Evolutionary conservation across 2,329 filamentous ascomycete genomes (phyloP).

Genomic region (Metarhizium rileyi): DNA sequence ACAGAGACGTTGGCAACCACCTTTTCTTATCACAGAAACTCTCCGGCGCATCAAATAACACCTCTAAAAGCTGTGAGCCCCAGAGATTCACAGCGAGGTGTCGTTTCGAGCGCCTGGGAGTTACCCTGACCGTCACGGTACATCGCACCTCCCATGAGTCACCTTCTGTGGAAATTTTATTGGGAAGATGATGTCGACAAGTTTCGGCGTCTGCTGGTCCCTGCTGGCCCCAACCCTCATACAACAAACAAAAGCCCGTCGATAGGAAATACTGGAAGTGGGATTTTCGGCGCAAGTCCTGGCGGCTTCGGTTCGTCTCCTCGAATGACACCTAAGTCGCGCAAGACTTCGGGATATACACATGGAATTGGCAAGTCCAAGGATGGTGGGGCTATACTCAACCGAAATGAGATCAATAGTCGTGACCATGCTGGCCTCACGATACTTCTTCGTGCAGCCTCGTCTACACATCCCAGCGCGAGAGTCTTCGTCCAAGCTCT

Average conservation of each 20-base stretch:
- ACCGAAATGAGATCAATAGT: slow-evolving; percentile 67
- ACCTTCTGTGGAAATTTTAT: slow-evolving; percentile 92
- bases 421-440: slow-evolving; percentile 77
- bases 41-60: slow-evolving; percentile 32
- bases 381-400: slow-evolving; percentile 31
- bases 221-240: slow-evolving; percentile 51
- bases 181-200: slow-evolving; percentile 95
- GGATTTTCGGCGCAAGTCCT: slow-evolving; percentile 27
- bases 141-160: slow-evolving; percentile 63
- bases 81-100: slow-evolving; percentile 84
- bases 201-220: slow-evolving; percentile 81
- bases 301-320: slow-evolving; percentile 39
- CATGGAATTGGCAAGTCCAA: slow-evolving; percentile 34
- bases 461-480: slow-evolving; percentile 60
- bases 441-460: slow-evolving; percentile 73
- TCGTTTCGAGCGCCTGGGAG: slow-evolving; percentile 44
- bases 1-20: slow-evolving; percentile 2
- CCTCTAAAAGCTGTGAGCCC: slow-evolving; percentile 92
- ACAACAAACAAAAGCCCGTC: slow-evolving; percentile 43
- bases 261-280: slow-evolving; percentile 24
- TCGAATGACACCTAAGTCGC: slow-evolving; percentile 36
- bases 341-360: slow-evolving; percentile 42
- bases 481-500: slow-evolving; percentile 68
- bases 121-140: background rate
- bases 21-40: slow-evolving; percentile 1